phyloP scores from a whole-genome alignment of 2,329 filamentous ascomycete species.

The Hypoxylon sp. region DNA sequence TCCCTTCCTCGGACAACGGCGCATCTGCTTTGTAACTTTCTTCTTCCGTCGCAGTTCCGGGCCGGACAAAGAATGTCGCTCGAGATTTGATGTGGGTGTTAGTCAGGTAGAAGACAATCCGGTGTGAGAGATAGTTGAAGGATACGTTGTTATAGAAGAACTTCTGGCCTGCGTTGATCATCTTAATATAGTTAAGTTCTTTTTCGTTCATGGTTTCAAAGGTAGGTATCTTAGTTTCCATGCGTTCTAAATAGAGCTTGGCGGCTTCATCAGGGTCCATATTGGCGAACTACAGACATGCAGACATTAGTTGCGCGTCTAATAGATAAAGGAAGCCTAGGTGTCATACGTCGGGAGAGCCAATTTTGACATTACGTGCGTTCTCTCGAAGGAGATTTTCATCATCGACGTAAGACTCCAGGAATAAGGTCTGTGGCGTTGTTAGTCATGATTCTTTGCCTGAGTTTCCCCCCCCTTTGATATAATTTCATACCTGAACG shows the following conservation, averaged over 20 bases:
- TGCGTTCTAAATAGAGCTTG: constrained; percentile 89
- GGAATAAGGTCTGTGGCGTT: constrained; percentile 84
- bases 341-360: constrained; percentile 83
- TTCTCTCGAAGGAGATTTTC: constrained; percentile 96
- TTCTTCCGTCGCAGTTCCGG: constrained; percentile 88
- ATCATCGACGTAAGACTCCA: constrained; percentile 95
- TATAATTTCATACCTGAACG: constrained; percentile 75
- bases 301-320: constrained; percentile 35
- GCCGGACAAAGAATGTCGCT: constrained; percentile 91
- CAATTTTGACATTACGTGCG: constrained; percentile 97
- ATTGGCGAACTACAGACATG: constrained; percentile 77
- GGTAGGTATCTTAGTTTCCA: constrained; percentile 91
- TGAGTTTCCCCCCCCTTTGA: too few species aligned
- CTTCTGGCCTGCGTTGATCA: constrained; percentile 96
- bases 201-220: constrained; percentile 97
- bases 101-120: constrained; percentile 98
- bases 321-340: background rate
- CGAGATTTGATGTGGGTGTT: constrained; percentile 97
- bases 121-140: constrained; percentile 95
- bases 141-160: constrained; percentile 97
- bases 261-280: constrained; percentile 96
- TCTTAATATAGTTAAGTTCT: constrained; percentile 97
- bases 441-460: constrained; percentile 11
- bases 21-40: constrained; percentile 95
- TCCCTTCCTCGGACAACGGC: constrained; percentile 83